These are phyloP conservation scores for Lichtheimia ramosa DNA, from an alignment of 371 early-diverging fungal genomes.

Conservation along the genomic window DNA sequence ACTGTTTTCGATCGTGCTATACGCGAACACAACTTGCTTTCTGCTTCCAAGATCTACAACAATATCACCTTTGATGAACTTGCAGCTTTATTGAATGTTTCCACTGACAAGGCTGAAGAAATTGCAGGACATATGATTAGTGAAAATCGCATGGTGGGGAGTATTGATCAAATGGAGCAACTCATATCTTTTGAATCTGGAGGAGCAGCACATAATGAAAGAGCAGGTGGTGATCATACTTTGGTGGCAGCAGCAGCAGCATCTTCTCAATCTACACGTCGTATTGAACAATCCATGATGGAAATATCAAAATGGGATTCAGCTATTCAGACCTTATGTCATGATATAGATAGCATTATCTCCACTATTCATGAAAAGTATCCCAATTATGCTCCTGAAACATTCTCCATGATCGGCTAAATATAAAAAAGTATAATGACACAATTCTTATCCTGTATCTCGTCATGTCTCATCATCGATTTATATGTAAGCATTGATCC, in stretches of 20 bases:
- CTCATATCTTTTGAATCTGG: slow-evolving; percentile 83
- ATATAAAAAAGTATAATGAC: too few species aligned
- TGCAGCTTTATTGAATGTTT: slow-evolving; percentile 74
- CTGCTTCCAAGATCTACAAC: slow-evolving; percentile 86
- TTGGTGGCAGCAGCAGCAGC: slow-evolving; percentile 34
- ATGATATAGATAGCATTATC: slow-evolving; percentile 60
- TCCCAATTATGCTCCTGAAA: slow-evolving; percentile 40
- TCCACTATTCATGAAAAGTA: slow-evolving; percentile 54
- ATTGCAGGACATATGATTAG: slow-evolving; percentile 87
- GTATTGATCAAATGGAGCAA: slow-evolving; percentile 88
- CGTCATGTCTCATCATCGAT: too few species aligned
- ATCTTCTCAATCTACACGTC: slow-evolving; percentile 20
- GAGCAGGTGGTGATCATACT: slow-evolving; percentile 20
- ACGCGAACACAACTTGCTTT: slow-evolving; percentile 90
- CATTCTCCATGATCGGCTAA: too few species aligned
- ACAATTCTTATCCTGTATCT: too few species aligned
- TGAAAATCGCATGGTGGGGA: slow-evolving; percentile 85
- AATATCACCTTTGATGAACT: slow-evolving; percentile 86
- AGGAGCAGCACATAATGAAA: slow-evolving; percentile 37
- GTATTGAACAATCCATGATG: slow-evolving; percentile 48
- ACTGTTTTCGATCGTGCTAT: slow-evolving; percentile 92
- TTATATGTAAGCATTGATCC: too few species aligned
- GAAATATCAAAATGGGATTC: slow-evolving; percentile 62
- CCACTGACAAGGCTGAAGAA: slow-evolving; percentile 81
- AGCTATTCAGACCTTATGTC: slow-evolving; percentile 59